Evolutionary conservation across 2,329 filamentous ascomycete species (phyloP).

Genomic region (Cercospora brassicicola): DNA sequence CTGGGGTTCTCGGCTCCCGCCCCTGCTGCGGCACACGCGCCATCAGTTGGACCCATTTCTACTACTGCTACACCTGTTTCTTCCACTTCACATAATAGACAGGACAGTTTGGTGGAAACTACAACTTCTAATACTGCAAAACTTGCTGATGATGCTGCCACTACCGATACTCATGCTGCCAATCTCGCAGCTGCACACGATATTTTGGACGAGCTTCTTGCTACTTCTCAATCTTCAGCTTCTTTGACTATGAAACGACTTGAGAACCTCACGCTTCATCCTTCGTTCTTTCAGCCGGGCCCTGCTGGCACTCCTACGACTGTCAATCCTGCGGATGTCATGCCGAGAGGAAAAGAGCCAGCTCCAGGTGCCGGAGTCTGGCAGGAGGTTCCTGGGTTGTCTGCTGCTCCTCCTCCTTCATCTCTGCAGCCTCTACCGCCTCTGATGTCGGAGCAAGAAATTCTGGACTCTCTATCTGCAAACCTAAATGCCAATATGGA

Average conservation of each 20-base stretch:
- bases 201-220: background rate
- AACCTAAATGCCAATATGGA: background rate
- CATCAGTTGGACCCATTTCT: background rate
- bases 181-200: background rate
- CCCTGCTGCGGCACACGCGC: background rate
- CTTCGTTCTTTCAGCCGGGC: background rate
- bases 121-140: background rate
- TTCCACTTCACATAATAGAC: constrained; percentile 6
- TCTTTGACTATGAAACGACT: background rate
- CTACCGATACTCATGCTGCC: background rate
- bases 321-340: background rate
- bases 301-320: background rate
- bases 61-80: background rate
- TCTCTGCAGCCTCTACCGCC: background rate
- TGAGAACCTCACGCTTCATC: background rate
- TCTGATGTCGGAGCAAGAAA: background rate
- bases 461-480: background rate
- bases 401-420: fast-evolving
- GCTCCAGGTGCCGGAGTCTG: background rate
- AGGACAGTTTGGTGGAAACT: constrained; percentile 6
- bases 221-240: background rate
- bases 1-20: background rate
- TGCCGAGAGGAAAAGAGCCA: background rate
- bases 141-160: background rate
- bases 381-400: background rate